Evolutionary conservation across 805 yeast genomes (phyloP), one percentile per base, ranked within the genome.

Genomic region (Ogataea polymorpha): DNA sequence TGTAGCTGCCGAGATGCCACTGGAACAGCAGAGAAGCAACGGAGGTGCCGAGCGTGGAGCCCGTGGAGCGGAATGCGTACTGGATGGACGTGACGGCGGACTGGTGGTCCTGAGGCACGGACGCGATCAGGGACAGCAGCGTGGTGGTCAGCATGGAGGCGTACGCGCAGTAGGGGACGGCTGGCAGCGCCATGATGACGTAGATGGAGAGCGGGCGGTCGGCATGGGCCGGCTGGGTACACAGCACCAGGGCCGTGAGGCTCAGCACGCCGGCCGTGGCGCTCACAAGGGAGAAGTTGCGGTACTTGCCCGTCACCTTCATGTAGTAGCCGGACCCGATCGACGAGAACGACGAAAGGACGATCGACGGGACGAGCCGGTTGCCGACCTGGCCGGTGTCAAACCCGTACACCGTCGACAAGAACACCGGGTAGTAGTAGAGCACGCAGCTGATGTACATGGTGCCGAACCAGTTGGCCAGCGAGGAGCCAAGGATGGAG

Each of bases 21-120:
- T 76, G 79, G 61, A 82, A 82, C 16, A 82, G 69, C 4, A 85
- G 80, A 4, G 83, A 76, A 0, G 82, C 83, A 32, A 80, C 58
- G 0, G 88, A 68, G 10, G 80, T 80, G 38, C 86, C 86, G 18
- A 79, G 59, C 0, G 85, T 79, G 1, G 86, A 77, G 0, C 86
- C 86, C 13, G 82, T 74, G 7, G 84, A 73, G 58, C 86, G 70
- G 56, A 80, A 80, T 1, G 83, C 74, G 51, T 80, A 80, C 48
- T 78, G 82, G 45, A 80, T 75, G 3, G 86, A 77, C 0, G 86
- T 80, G 1, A 82, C 77, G 20, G 83, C 70, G 2, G 86, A 82
- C 56, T 82, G 90, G 50, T 71, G 74, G 42, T 79, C 76, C 27
- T 69, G 60, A 2, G 88, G 87, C 8, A 80, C 89, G 1, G 88